A percentile compares a stretch with the other conserved stretches of the same genome.
These are phyloP conservation scores for Celoporthe dispersa DNA, from an alignment of 2,329 filamentous ascomycete genomes.

Conservation along the genomic window DNA sequence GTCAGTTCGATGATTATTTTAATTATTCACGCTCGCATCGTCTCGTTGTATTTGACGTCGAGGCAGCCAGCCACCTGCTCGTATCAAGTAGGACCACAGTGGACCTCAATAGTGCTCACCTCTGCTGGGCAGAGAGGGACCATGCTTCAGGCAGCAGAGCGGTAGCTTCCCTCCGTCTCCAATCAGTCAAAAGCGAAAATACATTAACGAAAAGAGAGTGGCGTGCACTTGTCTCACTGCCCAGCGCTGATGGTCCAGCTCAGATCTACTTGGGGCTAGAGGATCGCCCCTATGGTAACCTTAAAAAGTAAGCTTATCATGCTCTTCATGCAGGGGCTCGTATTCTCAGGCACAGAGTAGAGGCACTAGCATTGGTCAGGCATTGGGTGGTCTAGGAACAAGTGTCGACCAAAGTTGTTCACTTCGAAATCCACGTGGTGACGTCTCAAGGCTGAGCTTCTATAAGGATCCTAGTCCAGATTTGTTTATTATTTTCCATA, in stretches of 20 bases:
- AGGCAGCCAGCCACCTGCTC: not conserved
- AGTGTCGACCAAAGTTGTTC: not conserved
- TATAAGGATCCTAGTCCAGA: not conserved
- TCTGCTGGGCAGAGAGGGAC: not conserved
- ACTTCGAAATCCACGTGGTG: not conserved
- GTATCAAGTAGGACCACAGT: not conserved
- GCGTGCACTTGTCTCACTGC: not conserved
- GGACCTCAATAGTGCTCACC: not conserved
- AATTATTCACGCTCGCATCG: not conserved
- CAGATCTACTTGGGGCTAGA: not conserved
- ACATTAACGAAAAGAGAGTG: not conserved
- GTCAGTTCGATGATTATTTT: not conserved
- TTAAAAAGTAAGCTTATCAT: slow-evolving; percentile 1
- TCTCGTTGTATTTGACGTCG: not conserved
- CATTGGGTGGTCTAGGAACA: not conserved
- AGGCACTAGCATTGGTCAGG: not conserved
- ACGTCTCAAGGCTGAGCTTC: not conserved
- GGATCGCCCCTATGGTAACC: not conserved
- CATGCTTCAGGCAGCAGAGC: not conserved
- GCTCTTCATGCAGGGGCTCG: not conserved
- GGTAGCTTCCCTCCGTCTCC: not conserved
- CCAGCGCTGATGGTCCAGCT: not conserved
- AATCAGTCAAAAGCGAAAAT: not conserved
- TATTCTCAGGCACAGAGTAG: not conserved
- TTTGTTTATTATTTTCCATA: not conserved